phyloP scores from a whole-genome alignment of 768 basidiomycete species.

The Pleurotus platypus region DNA sequence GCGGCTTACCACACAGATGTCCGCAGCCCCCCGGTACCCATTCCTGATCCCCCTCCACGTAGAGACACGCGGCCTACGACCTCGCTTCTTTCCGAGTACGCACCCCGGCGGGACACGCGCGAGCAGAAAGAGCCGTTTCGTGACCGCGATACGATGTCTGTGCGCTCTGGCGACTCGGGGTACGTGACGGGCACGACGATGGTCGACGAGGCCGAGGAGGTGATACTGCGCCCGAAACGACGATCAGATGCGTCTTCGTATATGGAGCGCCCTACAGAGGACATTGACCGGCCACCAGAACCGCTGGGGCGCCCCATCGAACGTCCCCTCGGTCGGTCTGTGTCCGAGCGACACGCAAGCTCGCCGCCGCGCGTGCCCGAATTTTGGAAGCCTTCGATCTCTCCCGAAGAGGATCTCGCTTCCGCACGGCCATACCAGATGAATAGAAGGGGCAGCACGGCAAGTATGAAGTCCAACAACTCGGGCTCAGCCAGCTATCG shows the following conservation, averaged over 20 bases:
- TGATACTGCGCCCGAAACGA: conserved; percentile 15
- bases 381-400: conserved; percentile 46
- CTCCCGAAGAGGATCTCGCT: conserved; percentile 40
- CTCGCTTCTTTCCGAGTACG: neutral
- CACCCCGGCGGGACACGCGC: neutral
- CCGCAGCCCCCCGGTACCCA: neutral
- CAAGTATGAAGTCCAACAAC: conserved; percentile 40
- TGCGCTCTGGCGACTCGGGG: neutral
- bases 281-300: conserved; percentile 11
- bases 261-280: neutral
- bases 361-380: conserved; percentile 35
- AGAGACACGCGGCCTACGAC: neutral
- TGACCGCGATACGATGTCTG: conserved; percentile 7
- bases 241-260: conserved; percentile 2
- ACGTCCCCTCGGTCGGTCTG: conserved; percentile 27
- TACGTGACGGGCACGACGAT: conserved; percentile 1
- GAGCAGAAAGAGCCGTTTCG: conserved; percentile 7
- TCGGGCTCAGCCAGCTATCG: conserved; percentile 37
- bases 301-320: conserved; percentile 21
- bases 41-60: neutral
- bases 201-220: conserved; percentile 25
- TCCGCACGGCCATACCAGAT: conserved; percentile 37
- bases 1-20: neutral
- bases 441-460: conserved; percentile 43
- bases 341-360: conserved; percentile 27